phyloP scores from a whole-genome alignment of 345 rosid genomes.

The rapeseed (Brassica napus) region DNA sequence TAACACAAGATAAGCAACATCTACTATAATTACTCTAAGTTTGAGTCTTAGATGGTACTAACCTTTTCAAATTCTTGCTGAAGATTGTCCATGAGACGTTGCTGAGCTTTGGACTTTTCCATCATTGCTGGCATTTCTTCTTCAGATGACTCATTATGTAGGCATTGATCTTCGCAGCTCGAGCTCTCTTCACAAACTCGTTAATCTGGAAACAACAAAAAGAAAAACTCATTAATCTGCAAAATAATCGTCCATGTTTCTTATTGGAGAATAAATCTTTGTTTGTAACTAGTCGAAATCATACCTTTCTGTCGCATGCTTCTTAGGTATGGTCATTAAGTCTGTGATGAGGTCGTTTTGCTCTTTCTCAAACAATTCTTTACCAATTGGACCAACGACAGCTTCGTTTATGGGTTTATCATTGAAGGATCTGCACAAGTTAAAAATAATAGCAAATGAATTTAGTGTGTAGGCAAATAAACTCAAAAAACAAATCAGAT shows the following conservation, averaged over 20 bases:
- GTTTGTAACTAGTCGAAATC: conserved; percentile 11
- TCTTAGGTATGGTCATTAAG: conserved; percentile 73
- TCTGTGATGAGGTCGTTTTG: conserved; percentile 83
- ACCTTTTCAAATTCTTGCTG: conserved; percentile 86
- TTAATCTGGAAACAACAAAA: conserved; percentile 58
- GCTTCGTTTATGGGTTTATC: conserved; percentile 71
- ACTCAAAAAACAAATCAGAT: neutral
- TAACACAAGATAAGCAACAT: too few species aligned
- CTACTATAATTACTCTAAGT: neutral
- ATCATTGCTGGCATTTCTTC: conserved; percentile 94
- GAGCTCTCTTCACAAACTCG: conserved; percentile 91
- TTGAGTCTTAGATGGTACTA: neutral
- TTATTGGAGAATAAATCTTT: neutral
- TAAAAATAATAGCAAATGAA: neutral
- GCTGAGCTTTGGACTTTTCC: conserved; percentile 95
- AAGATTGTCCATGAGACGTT: conserved; percentile 73
- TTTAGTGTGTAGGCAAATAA: neutral
- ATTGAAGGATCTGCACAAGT: conserved; percentile 70
- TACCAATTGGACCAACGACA: conserved; percentile 64
- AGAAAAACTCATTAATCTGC: neutral
- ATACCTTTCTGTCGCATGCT: conserved; percentile 89
- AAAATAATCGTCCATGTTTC: neutral
- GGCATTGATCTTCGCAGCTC: conserved; percentile 94
- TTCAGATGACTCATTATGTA: conserved; percentile 87
- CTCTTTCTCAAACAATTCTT: conserved; percentile 86